These are phyloP conservation scores for Leishmania tropica DNA, from an alignment of 208 protist genomes.

Conservation along the genomic window DNA sequence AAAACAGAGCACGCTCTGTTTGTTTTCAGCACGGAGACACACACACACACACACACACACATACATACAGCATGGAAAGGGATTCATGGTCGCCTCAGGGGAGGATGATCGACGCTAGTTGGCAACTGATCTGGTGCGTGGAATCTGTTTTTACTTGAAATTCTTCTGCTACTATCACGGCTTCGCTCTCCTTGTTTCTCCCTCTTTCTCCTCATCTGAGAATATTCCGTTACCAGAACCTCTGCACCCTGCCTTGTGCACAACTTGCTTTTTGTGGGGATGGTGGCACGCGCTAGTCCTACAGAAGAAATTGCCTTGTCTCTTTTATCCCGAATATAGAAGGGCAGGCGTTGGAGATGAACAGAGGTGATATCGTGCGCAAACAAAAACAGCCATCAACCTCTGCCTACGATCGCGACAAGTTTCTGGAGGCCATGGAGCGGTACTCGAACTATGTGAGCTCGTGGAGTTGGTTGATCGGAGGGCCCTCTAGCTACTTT, in stretches of 20 bases:
- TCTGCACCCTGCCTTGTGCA: background rate
- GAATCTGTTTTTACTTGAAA: background rate
- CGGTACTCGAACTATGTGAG: constrained; percentile 22
- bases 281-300: background rate
- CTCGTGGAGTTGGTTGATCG: constrained; percentile 20
- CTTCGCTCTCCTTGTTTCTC: too few relatives aligned
- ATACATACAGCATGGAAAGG: too few relatives aligned
- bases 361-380: background rate
- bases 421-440: constrained; percentile 20
- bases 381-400: background rate
- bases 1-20: background rate
- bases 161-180: background rate
- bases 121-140: background rate
- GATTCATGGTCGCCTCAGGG: too few relatives aligned
- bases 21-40: too few relatives aligned
- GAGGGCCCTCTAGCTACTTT: constrained; percentile 26
- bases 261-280: background rate
- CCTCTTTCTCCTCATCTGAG: background rate
- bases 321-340: background rate
- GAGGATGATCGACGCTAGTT: background rate
- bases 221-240: background rate
- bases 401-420: constrained; percentile 8
- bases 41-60: too few relatives aligned
- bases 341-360: constrained; percentile 1
- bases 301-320: too few relatives aligned